Conservation (phyloP, 2,329 filamentous ascomycete species). For the Fusarium tjaetaba region DNA sequence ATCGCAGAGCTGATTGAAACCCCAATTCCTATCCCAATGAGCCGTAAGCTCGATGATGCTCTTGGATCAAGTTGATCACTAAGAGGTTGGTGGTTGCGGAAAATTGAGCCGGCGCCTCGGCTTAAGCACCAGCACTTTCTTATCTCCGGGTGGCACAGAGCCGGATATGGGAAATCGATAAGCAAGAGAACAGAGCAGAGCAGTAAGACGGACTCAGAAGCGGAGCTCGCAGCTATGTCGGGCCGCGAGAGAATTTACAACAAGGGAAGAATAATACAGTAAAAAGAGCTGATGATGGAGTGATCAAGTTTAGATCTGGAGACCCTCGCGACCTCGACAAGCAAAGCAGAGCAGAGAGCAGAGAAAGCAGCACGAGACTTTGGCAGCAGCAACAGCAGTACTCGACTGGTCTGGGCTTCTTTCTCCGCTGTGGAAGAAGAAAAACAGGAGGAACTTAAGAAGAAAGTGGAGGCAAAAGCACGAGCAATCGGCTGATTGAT, state of each 20-base stretch:
- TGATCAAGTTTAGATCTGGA: constrained; percentile 5
- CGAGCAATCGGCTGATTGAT: constrained; percentile 42
- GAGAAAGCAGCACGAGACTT: constrained; percentile 34
- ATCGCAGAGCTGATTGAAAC: neutral
- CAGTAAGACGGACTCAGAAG: constrained; percentile 4
- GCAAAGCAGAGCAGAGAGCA: constrained; percentile 19
- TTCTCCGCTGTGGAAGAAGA: constrained; percentile 31
- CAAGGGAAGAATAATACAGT: neutral
- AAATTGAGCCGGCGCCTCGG: constrained; percentile 41
- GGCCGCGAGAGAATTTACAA: constrained; percentile 41
- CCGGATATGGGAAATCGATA: constrained; percentile 20
- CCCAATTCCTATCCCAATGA: constrained; percentile 23
- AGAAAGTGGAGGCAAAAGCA: constrained; percentile 37
- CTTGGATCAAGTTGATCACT: constrained; percentile 26
- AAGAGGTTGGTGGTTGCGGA: constrained; percentile 37
- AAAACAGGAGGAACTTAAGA: constrained; percentile 14
- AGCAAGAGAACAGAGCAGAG: neutral
- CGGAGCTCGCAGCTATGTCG: constrained; percentile 41
- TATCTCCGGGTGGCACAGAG: constrained; percentile 32
- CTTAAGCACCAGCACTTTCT: constrained; percentile 33
- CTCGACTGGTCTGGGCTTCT: constrained; percentile 4
- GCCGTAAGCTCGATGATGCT: constrained; percentile 24
- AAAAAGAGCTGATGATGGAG: constrained; percentile 19
- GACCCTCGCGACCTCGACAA: constrained; percentile 45
- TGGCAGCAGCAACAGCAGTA: neutral